These are phyloP conservation scores for Nemophila menziesii DNA, from an alignment of 257 asterid genomes.

Conservation along the genomic window DNA sequence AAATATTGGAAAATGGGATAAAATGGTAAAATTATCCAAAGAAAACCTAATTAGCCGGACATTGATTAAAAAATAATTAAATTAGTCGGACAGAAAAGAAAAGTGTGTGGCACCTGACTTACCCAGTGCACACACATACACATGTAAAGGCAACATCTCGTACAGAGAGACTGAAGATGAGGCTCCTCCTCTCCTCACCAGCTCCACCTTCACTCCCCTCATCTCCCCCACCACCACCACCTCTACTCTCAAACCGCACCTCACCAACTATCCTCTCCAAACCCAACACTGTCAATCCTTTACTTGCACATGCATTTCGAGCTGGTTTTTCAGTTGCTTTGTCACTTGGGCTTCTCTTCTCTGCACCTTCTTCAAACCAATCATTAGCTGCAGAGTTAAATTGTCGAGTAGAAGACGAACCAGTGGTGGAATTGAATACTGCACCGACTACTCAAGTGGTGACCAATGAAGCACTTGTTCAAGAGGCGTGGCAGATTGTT, in stretches of 20 bases:
- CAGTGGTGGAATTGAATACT: constrained; percentile 15
- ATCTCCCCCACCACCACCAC: neutral
- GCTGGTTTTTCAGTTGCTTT: constrained; percentile 44
- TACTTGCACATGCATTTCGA: neutral
- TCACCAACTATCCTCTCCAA: neutral
- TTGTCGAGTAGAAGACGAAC: constrained; percentile 46
- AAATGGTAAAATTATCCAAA: too few relatives aligned
- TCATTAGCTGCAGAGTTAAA: constrained; percentile 10
- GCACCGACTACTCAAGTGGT: constrained; percentile 17
- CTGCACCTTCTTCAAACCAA: constrained; percentile 16
- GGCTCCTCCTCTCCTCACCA: constrained; percentile 10
- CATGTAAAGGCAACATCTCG: neutral
- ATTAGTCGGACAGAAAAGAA: too few relatives aligned
- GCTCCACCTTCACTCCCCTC: constrained; percentile 5
- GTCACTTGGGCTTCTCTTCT: constrained; percentile 44
- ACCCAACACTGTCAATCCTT: neutral
- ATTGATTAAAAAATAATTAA: too few relatives aligned
- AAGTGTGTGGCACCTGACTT: too few relatives aligned
- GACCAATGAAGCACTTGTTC: constrained; percentile 72
- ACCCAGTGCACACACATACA: neutral
- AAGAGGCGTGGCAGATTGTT: constrained; percentile 93
- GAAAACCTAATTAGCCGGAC: too few relatives aligned
- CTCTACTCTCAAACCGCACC: neutral
- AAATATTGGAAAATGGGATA: too few relatives aligned
- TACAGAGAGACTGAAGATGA: constrained; percentile 9